A percentile compares a stretch with the other conserved stretches of the same genome.
phyloP scores from a whole-genome alignment of 306 rosid species.

The Benincasa hispida region DNA sequence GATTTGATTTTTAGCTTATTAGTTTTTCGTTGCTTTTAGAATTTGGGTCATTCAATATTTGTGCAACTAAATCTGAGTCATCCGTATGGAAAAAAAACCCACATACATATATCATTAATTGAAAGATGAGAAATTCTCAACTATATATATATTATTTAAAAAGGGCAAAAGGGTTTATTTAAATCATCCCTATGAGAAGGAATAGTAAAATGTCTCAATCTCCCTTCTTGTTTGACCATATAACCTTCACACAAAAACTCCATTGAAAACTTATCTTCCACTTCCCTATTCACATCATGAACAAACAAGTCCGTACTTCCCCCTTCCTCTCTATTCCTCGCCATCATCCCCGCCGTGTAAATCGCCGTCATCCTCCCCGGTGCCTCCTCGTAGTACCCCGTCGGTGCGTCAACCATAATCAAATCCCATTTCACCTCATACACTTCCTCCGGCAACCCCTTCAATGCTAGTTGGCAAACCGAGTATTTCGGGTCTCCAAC shows the following conservation, averaged over 20 bases:
- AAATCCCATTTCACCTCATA: slow-evolving; percentile 57
- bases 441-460: slow-evolving; percentile 37
- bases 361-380: slow-evolving; percentile 82
- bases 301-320: slow-evolving; percentile 60
- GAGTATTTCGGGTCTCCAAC: slow-evolving; percentile 37
- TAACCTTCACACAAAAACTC: slow-evolving; percentile 48
- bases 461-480: slow-evolving; percentile 42
- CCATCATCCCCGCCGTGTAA: slow-evolving; percentile 78
- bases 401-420: slow-evolving; percentile 89
- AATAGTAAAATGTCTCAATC: slow-evolving; percentile 59
- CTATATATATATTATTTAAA: too few relatives aligned
- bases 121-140: too few relatives aligned
- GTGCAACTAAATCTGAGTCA: too few relatives aligned
- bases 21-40: too few relatives aligned
- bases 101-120: too few relatives aligned
- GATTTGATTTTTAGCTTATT: too few relatives aligned
- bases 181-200: slow-evolving; percentile 37
- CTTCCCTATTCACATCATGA: slow-evolving; percentile 65
- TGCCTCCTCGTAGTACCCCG: slow-evolving; percentile 52
- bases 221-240: slow-evolving; percentile 51
- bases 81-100: too few relatives aligned
- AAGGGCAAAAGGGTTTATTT: slow-evolving; percentile 45
- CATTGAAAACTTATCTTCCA: slow-evolving; percentile 52
- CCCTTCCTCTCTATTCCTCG: slow-evolving; percentile 37
- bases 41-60: too few relatives aligned